A percentile compares a stretch with the other conserved stretches of the same genome.
Conservation (phyloP, 768 basidiomycete genomes). For the Leccinum broughii region DNA sequence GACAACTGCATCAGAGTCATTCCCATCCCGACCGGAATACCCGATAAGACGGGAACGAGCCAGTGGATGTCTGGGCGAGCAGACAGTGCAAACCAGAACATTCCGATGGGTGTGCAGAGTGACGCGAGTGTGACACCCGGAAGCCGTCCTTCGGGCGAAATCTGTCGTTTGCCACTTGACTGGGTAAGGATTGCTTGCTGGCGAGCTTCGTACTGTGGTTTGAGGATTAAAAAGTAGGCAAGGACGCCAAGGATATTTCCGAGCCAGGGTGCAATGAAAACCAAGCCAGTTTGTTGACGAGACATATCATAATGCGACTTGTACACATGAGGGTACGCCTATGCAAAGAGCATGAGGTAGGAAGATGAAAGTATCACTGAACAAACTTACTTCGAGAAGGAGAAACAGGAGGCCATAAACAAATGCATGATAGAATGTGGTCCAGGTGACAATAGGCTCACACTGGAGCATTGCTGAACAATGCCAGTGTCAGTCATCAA, state of each 20-base stretch:
- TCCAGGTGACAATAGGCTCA: constrained; percentile 29
- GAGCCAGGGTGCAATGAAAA: constrained; percentile 25
- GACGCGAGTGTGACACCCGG: constrained; percentile 23
- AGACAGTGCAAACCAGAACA: constrained; percentile 30
- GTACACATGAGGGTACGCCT: constrained; percentile 26
- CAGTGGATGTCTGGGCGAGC: constrained; percentile 23
- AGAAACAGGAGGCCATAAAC: constrained; percentile 27
- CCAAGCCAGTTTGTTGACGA: constrained; percentile 20
- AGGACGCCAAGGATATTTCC: constrained; percentile 27
- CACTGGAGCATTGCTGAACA: constrained; percentile 18
- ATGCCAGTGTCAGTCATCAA: neutral
- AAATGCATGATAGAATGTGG: constrained; percentile 26
- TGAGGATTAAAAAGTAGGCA: constrained; percentile 23
- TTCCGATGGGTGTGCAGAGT: constrained; percentile 22
- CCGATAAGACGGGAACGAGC: constrained; percentile 24
- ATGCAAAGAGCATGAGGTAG: neutral
- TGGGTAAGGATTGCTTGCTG: constrained; percentile 15
- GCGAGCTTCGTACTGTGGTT: constrained; percentile 23
- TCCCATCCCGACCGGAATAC: constrained; percentile 27
- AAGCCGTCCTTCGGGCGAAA: constrained; percentile 23
- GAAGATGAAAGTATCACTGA: neutral
- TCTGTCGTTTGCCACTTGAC: constrained; percentile 18
- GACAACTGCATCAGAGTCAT: constrained; percentile 31
- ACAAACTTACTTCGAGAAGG: constrained; percentile 23
- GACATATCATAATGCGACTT: constrained; percentile 23